Evolutionary conservation across 345 rosid species (phyloP).

Genomic region (Capsella bursapastoris): DNA sequence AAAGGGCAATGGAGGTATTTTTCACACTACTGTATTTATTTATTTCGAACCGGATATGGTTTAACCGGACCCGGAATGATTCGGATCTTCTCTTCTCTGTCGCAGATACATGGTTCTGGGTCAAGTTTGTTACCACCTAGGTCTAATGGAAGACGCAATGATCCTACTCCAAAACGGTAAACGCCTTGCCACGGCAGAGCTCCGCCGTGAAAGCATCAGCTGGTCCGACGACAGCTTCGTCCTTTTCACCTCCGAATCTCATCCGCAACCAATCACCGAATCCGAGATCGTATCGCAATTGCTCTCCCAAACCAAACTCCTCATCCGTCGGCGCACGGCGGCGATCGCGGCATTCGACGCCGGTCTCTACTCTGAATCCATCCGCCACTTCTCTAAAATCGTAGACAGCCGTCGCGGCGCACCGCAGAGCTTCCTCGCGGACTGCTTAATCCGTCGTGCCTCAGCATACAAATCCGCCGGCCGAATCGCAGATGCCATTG

Average conservation of each 20-base stretch:
- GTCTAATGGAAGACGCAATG: slow-evolving; percentile 96
- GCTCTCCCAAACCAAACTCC: slow-evolving; percentile 75
- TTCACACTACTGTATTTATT: rapidly evolving
- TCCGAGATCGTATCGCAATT: slow-evolving; percentile 63
- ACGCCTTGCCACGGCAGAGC: slow-evolving; percentile 93
- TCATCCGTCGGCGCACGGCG: slow-evolving; percentile 83
- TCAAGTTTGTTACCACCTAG: slow-evolving; percentile 91
- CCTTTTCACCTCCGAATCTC: slow-evolving; percentile 51
- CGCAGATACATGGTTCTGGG: slow-evolving; percentile 81
- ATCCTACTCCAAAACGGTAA: slow-evolving; percentile 91
- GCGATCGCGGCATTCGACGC: slow-evolving; percentile 91
- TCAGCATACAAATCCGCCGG: slow-evolving; percentile 73
- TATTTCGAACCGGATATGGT: background rate
- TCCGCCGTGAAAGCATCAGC: slow-evolving; percentile 83
- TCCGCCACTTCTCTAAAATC: slow-evolving; percentile 89
- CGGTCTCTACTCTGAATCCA: slow-evolving; percentile 82
- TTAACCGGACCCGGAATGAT: slow-evolving; percentile 16
- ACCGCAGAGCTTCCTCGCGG: slow-evolving; percentile 83
- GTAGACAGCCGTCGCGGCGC: slow-evolving; percentile 82
- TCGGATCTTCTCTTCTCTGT: slow-evolving; percentile 26
- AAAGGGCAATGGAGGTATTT: slow-evolving; percentile 93
- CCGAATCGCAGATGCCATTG: slow-evolving; percentile 78
- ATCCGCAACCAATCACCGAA: slow-evolving; percentile 46
- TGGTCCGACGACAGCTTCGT: slow-evolving; percentile 89
- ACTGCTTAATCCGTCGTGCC: slow-evolving; percentile 85